Evolutionary conservation across 2,329 filamentous ascomycete species (phyloP), one percentile per base, ranked within the genome.

Genomic region (Fusarium chaquense): DNA sequence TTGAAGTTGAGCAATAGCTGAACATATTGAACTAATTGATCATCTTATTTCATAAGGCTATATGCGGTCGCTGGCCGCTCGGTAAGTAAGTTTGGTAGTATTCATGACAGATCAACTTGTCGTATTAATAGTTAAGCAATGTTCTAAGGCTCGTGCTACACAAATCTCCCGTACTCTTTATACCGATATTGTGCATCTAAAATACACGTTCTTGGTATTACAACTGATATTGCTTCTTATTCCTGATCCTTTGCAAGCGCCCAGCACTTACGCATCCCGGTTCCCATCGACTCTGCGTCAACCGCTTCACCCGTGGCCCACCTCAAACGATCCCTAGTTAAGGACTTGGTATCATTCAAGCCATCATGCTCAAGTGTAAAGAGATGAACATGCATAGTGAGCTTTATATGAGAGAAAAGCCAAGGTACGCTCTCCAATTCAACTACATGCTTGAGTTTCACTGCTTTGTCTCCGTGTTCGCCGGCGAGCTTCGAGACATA

Each of bases 181-280:
- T 5, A 30, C 12, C 6, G 20, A 7, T 46, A 16, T 22, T 16
- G 16, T 47, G 33, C 30, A 51, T 47, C 30, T 43, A 41, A 65
- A 33, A 44, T 22, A 53, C 35, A 66, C 13, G 3, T 16, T 15
- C 35, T 12, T 38, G 26, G 33, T 54, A 44, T 57, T 46, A 52
- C 45, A 58, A 46, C 41, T 54, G 6, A 65, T 66, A 69, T 53
- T 62, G 24, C 22, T 45, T 20, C n/a, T 56, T 44, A 58, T 16
- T 66, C 59, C 20, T 62, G 67, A 26, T 76, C 76, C 53, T 76
- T 75, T 5, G 79, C 80, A 53, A 87, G 74, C 3, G 80, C 75
- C 85, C 86, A 88, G 73, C 86, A 88, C 70, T 86, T 87, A 38
- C 83, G 80, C 86, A 88, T 88, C 0, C 86, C 86, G 0, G 86